phyloP scores from a whole-genome alignment of 306 rosid genomes.

The Castanea sativa region DNA sequence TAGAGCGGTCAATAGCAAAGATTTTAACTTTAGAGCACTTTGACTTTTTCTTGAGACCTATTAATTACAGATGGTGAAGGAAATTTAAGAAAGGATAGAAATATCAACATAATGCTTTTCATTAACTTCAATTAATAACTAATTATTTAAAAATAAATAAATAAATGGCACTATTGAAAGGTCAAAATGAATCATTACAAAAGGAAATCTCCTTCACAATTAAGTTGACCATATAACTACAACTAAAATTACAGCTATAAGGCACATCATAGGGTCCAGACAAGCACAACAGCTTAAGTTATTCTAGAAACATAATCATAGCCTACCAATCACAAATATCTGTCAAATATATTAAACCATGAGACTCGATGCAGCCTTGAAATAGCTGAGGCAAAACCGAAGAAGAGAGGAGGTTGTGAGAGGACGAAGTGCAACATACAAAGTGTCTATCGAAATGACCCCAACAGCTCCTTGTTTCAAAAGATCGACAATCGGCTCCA shows the following conservation, averaged over 20 bases:
- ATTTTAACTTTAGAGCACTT: too few relatives aligned
- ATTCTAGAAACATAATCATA: background rate
- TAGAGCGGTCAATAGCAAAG: too few relatives aligned
- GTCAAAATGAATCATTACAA: too few relatives aligned
- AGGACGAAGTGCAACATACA: constrained; percentile 37
- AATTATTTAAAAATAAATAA: too few relatives aligned
- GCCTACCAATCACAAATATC: background rate
- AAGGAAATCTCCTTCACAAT: background rate
- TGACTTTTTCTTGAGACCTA: too few relatives aligned
- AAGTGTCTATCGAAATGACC: constrained; percentile 87
- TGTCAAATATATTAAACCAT: background rate
- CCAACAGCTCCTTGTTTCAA: constrained; percentile 89
- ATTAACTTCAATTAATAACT: background rate
- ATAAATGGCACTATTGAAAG: too few relatives aligned
- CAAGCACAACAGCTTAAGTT: background rate
- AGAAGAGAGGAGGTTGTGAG: too few relatives aligned
- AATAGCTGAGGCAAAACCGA: too few relatives aligned
- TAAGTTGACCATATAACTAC: background rate
- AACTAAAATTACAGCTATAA: background rate
- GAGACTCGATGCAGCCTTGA: too few relatives aligned
- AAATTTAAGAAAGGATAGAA: background rate
- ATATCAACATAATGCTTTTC: background rate
- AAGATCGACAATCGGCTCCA: constrained; percentile 62
- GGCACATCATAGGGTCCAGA: background rate
- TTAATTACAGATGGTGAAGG: too few relatives aligned